These are phyloP conservation scores for Zychaea mexicana DNA, from an alignment of 371 early-diverging fungal species.

Conservation along the genomic window DNA sequence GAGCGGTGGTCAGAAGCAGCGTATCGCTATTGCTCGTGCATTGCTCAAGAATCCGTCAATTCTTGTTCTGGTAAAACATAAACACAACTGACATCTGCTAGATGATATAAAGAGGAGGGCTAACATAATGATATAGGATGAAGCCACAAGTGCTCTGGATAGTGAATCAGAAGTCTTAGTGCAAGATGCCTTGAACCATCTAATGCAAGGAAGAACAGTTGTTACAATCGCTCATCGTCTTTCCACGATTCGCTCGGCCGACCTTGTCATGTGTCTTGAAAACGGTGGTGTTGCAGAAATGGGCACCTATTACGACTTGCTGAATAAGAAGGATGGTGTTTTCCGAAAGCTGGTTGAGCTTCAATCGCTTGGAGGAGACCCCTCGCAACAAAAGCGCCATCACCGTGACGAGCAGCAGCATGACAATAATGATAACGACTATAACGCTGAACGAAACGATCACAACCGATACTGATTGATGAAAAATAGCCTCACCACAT, in stretches of 20 bases:
- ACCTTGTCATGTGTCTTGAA: conserved; percentile 65
- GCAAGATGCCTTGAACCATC: conserved; percentile 60
- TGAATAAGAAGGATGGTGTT: conserved; percentile 56
- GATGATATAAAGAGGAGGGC: too few species aligned
- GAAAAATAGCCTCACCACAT: too few species aligned
- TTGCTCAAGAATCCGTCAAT: conserved; percentile 72
- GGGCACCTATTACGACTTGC: conserved; percentile 59
- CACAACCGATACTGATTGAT: neutral
- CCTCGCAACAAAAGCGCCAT: neutral
- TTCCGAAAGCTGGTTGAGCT: conserved; percentile 50
- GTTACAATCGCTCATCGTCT: conserved; percentile 74
- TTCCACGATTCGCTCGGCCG: conserved; percentile 68
- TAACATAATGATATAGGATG: conserved; percentile 59
- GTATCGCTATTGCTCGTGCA: conserved; percentile 78
- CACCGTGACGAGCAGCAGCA: neutral
- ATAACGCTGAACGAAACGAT: neutral
- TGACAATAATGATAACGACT: neutral
- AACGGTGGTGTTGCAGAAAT: conserved; percentile 63
- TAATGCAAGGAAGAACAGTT: conserved; percentile 65
- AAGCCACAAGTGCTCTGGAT: conserved; percentile 89
- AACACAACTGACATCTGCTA: too few species aligned
- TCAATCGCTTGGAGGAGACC: conserved; percentile 35
- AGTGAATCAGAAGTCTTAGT: conserved; percentile 65
- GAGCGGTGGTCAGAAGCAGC: conserved; percentile 87
- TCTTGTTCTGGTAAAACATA: conserved; percentile 47